Evolutionary conservation across 169 alveolate species (phyloP).

Genomic region (Eimeria maxima): DNA sequence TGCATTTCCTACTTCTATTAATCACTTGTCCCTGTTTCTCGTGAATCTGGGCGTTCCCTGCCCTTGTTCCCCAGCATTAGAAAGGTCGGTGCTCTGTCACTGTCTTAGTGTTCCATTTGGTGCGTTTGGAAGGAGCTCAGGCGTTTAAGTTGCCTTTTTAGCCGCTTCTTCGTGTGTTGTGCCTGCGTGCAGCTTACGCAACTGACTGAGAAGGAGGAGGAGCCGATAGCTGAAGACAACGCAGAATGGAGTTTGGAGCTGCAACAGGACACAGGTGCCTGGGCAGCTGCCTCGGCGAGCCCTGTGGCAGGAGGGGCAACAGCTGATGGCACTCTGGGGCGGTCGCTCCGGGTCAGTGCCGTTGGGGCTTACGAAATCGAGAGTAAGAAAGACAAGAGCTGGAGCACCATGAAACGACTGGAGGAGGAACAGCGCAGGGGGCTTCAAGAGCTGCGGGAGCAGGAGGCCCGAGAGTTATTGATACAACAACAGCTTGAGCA

Average conservation of each 20-base stretch:
- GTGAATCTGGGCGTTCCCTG: not conserved
- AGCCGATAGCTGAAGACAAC: slow-evolving; percentile 12
- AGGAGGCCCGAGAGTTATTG: slow-evolving; percentile 69
- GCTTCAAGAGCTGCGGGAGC: slow-evolving; percentile 68
- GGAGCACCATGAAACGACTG: slow-evolving; percentile 65
- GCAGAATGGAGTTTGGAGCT: slow-evolving; percentile 55
- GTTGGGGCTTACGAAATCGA: slow-evolving; percentile 67
- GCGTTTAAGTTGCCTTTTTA: not conserved
- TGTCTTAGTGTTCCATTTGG: not conserved
- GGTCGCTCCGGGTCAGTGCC: slow-evolving; percentile 58
- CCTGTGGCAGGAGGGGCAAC: slow-evolving; percentile 43
- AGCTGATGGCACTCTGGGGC: slow-evolving; percentile 53
- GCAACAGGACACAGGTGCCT: slow-evolving; percentile 21
- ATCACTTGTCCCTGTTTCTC: not conserved
- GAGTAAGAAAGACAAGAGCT: slow-evolving; percentile 65
- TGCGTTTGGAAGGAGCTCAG: not conserved
- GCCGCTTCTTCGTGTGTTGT: not conserved
- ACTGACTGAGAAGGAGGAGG: slow-evolving; percentile 50
- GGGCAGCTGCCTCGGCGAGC: slow-evolving; percentile 1
- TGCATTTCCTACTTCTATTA: not conserved
- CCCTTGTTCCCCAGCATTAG: not conserved
- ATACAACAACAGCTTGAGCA: slow-evolving; percentile 64
- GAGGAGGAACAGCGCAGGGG: slow-evolving; percentile 73
- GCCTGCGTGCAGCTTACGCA: slow-evolving; percentile 65
- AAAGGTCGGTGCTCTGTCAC: too few species aligned